Base-by-base conservation (phyloP, 352 stramenopile species). In the Pythium dissimile region DNA sequence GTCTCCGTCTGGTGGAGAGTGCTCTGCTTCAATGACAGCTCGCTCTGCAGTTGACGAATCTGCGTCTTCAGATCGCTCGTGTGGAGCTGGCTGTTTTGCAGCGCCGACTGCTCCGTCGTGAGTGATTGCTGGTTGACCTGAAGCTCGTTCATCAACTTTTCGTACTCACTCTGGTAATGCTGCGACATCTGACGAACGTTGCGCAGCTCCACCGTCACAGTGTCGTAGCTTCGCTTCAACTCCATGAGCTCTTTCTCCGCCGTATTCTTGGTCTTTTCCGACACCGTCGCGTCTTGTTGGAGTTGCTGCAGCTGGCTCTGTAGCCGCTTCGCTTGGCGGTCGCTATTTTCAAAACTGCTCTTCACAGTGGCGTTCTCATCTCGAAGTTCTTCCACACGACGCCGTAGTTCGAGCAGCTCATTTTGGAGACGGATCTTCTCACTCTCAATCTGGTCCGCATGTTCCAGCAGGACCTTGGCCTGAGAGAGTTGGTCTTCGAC, bases 141-240 rank as follows among this genome's bases (percentile, higher is more conserved):
- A 1, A 86, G 41, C 32, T 92, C 82, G 30, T 78, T 77, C 9
- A 81, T 73, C 9, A 92, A 42, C 45, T 88, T 86, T 47, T 92
- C 82, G 35, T 84, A 89, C 52, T 92, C 78, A 37, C 66, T 84
- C 42, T 92, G 80, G 38, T 90, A 89, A 57, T 92, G 73, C 26
- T 76, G 73, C 39, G 57, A 78, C 10, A 74, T 72, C 54, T 91
- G 78, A 1, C 79, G 77, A 8, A 70, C 73, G 31, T 74, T 87
- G 3, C 77, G 72, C 13, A 91, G 67, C 39, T 91, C 81, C 21
- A 71, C 34, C 24, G 79, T 68, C 1, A 60, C 64, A 30, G 35
- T 80, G 6, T 89, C 77, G 41, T 87, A 91, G 26, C 69, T 86
- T 27, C 64, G 58, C 30, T 75, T 71, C 20, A 89, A 42, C 15